Percentiles rank a stretch among this genome's conserved stretches.
phyloP scores from a whole-genome alignment of 2,329 filamentous ascomycete species.

The Keithomyces neogunnii region DNA sequence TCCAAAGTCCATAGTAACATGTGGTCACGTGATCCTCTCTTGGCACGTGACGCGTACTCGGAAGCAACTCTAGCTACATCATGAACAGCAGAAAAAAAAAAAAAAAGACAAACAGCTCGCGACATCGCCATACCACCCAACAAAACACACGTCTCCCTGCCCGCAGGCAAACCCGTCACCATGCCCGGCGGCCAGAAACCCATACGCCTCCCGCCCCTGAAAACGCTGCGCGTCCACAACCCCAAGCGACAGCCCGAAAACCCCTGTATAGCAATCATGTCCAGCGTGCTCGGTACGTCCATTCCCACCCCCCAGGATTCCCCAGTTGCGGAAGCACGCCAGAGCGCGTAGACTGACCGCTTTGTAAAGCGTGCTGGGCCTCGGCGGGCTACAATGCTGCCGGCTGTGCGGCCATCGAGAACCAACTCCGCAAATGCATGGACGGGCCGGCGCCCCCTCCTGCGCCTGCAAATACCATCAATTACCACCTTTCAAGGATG shows the following conservation, averaged over 20 bases:
- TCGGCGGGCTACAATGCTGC: slow-evolving; percentile 61
- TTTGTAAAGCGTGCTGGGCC: slow-evolving; percentile 63
- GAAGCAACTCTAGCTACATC: too few species aligned
- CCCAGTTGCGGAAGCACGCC: too few species aligned
- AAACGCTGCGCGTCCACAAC: slow-evolving; percentile 44
- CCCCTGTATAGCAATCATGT: slow-evolving; percentile 49
- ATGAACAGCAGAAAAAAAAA: too few species aligned
- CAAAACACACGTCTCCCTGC: background rate
- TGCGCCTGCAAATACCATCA: slow-evolving; percentile 66
- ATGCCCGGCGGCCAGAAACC: slow-evolving; percentile 41
- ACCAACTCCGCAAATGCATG: slow-evolving; percentile 62
- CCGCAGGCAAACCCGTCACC: slow-evolving; percentile 1
- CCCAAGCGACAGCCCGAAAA: slow-evolving; percentile 41
- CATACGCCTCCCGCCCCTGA: slow-evolving; percentile 50
- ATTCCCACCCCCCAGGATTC: slow-evolving; percentile 3
- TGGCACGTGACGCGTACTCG: too few species aligned
- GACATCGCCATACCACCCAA: background rate
- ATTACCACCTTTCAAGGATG: slow-evolving; percentile 81
- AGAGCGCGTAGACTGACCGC: background rate
- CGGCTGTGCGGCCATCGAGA: slow-evolving; percentile 51
- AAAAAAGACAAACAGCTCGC: too few species aligned
- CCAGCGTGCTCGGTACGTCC: slow-evolving; percentile 44
- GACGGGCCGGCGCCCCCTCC: slow-evolving; percentile 56
- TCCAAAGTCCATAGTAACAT: too few species aligned
- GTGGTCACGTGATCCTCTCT: too few species aligned